Base-by-base conservation (phyloP, 495 filamentous ascomycete genomes). In the Hypoxylon intermedium region DNA sequence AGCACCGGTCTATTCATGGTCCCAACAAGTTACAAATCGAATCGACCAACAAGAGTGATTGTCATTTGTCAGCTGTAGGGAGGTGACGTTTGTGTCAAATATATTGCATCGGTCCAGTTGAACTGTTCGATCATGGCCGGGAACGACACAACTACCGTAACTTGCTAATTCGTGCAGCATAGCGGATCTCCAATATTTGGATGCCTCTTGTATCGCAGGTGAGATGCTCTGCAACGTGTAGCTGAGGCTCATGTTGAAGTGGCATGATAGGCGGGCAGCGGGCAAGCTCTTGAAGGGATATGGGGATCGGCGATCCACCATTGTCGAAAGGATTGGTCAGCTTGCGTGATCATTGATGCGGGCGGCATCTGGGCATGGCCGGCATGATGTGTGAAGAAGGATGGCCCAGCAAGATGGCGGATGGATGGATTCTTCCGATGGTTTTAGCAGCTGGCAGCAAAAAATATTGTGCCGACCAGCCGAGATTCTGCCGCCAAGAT, bases 401-500 rank as follows among this genome's bases (percentile, higher is more conserved):
- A n/a, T n/a, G n/a, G n/a, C n/a, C n/a, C n/a, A n/a, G n/a, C n/a
- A n/a, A n/a, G n/a, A n/a, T n/a, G n/a, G n/a, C n/a, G 24, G 24
- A 44, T 54, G 34, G 19, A 72, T 62, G 21, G 68, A 52, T 57
- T 38, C 47, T 15, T 13, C 30, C 30, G 34, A 23, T 15, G 53
- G 20, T 36, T 21, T 16, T 28, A 28, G 19, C 41, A 13, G 34
- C 34, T 13, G 11, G 5, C n/a, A n/a, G 21, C 33, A 33, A 43
- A 26, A 36, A 37, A 37, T 37, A 13, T 37, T 5, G 50, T 65
- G 57, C 57, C 62, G 62, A 57, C 34, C 36, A 65, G n/a, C 62
- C 62, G 62, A 65, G 18, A 57, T 56, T 47, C 51, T 53, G 21
- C 51, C 51, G 33, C 62, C 62, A 65, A 65, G 62, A n/a, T n/a